phyloP scores from a whole-genome alignment of 768 basidiomycete genomes.

The Rhizopogon sp. region DNA sequence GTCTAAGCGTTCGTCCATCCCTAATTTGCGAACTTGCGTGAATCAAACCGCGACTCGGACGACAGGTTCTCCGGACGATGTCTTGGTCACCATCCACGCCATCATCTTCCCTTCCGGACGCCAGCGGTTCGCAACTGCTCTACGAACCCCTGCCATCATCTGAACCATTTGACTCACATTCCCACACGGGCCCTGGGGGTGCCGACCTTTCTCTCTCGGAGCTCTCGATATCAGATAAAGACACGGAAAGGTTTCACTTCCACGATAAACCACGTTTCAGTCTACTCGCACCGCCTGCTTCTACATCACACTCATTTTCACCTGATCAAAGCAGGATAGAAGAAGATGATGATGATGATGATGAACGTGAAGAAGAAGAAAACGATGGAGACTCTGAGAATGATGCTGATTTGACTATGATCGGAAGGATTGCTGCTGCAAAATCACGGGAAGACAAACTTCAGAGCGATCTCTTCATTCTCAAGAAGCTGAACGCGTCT shows the following conservation, averaged over 20 bases:
- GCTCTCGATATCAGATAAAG: constrained; percentile 39
- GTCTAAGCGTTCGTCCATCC: not conserved
- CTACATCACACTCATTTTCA: constrained; percentile 7
- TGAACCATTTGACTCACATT: constrained; percentile 24
- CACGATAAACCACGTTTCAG: constrained; percentile 29
- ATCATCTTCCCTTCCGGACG: constrained; percentile 21
- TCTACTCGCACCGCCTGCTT: constrained; percentile 25
- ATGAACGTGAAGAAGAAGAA: constrained; percentile 9
- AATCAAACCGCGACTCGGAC: no score
- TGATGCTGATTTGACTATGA: constrained; percentile 15
- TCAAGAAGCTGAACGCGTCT: constrained; percentile 68
- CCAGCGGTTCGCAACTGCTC: constrained; percentile 37
- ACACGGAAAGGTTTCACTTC: constrained; percentile 3
- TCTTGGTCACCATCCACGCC: constrained; percentile 26
- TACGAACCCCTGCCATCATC: constrained; percentile 40
- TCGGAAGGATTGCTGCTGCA: constrained; percentile 19
- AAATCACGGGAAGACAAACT: constrained; percentile 65
- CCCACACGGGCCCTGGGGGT: constrained; percentile 36
- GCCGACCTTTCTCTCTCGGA: constrained; percentile 57
- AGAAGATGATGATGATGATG: constrained; percentile 20
- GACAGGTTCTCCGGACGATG: constrained; percentile 8
- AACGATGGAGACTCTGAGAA: constrained; percentile 4
- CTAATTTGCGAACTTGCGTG: no score
- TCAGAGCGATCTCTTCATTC: constrained; percentile 65
- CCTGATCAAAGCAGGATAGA: constrained; percentile 19